Evolutionary conservation across 805 yeast species (phyloP).

Genomic region (Starmerella bombi): DNA sequence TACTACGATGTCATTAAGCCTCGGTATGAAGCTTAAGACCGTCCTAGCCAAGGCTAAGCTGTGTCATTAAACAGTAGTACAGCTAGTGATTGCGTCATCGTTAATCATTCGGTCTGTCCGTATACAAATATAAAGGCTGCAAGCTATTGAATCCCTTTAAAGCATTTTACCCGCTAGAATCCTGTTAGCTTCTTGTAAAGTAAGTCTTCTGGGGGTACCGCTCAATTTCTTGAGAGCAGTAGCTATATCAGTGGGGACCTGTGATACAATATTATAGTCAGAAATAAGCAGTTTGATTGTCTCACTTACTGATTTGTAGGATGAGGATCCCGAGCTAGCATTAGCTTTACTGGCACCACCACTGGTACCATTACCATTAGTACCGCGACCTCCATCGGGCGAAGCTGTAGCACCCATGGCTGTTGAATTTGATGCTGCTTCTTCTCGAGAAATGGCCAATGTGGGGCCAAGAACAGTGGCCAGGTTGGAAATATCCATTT

Average conservation of each 20-base stretch:
- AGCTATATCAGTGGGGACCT: constrained; percentile 57
- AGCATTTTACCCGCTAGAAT: no score
- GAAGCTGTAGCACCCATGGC: background rate
- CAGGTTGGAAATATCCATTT: constrained; percentile 89
- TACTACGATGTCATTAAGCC: no score
- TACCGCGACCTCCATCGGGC: background rate
- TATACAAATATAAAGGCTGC: no score
- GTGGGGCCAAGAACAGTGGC: constrained; percentile 95
- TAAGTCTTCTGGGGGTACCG: constrained; percentile 4
- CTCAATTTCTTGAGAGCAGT: constrained; percentile 4
- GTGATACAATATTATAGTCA: constrained; percentile 61
- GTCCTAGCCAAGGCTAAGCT: no score
- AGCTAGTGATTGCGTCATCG: no score
- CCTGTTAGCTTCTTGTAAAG: constrained; percentile 3
- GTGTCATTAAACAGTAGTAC: no score
- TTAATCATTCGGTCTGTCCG: no score
- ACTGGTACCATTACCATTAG: background rate
- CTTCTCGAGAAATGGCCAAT: constrained; percentile 51
- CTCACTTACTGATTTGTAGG: constrained; percentile 77
- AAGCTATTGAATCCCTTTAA: no score
- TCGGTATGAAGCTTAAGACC: no score
- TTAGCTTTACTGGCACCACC: background rate
- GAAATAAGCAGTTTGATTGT: constrained; percentile 75
- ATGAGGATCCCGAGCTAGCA: background rate
- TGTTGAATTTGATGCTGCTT: constrained; percentile 16